Conservation (phyloP, 1,284 basidiomycete genomes). For the Rhodotorula sp. region DNA sequence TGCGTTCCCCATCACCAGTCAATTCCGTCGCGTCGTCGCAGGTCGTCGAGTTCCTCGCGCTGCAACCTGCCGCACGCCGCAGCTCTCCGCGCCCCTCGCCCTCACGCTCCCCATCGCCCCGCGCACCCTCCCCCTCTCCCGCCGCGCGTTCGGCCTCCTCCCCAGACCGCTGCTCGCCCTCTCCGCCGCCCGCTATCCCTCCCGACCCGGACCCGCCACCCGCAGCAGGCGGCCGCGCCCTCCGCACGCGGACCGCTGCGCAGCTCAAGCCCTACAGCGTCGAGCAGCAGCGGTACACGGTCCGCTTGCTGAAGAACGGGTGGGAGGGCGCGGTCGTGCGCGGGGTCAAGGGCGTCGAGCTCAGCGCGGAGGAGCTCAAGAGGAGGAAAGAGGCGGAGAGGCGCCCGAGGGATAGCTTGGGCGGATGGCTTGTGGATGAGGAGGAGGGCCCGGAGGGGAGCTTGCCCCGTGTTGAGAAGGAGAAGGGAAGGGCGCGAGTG, state of each 20-base stretch:
- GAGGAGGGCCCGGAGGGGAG: constrained; percentile 2
- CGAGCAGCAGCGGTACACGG: constrained; percentile 50
- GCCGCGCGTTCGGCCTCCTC: no score
- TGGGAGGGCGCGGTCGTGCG: constrained; percentile 54
- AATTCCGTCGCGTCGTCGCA: neutral
- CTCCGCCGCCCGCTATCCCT: constrained; percentile 7
- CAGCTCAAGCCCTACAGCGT: constrained; percentile 53
- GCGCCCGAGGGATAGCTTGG: constrained; percentile 28
- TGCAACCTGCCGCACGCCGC: neutral
- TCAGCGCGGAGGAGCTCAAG: constrained; percentile 24
- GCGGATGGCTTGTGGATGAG: constrained; percentile 41
- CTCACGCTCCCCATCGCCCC: neutral
- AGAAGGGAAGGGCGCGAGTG: neutral
- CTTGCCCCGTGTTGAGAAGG: neutral
- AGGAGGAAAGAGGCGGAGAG: constrained; percentile 19
- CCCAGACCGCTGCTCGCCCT: neutral
- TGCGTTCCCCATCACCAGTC: neutral
- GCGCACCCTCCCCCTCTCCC: neutral
- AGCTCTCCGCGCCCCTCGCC: neutral
- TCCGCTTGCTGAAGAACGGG: constrained; percentile 50
- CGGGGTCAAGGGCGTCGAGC: constrained; percentile 27
- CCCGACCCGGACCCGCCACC: constrained; percentile 13
- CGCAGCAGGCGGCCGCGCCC: constrained; percentile 16
- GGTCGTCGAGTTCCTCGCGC: neutral
- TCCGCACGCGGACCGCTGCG: constrained; percentile 49